These are phyloP conservation scores for Fusarium drepaniforme DNA, from an alignment of 2,329 filamentous ascomycete species.

Conservation along the genomic window DNA sequence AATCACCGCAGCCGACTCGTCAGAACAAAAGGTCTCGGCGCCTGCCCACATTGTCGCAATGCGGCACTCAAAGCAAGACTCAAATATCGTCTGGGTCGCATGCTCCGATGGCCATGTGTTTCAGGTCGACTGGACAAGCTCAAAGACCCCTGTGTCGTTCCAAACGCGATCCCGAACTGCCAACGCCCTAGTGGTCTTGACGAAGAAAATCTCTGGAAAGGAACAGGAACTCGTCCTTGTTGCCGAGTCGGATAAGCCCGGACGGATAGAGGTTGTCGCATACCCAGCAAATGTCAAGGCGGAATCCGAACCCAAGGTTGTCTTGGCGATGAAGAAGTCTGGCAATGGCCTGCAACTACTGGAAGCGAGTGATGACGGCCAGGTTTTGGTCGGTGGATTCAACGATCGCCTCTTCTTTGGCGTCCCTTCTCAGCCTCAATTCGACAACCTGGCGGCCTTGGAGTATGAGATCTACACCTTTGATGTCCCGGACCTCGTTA, in stretches of 20 bases:
- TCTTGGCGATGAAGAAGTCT: slow-evolving; percentile 53
- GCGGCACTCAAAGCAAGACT: slow-evolving; percentile 52
- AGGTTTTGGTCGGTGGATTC: slow-evolving; percentile 62
- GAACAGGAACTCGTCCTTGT: slow-evolving; percentile 61
- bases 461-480: slow-evolving; percentile 70
- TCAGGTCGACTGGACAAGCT: slow-evolving; percentile 68
- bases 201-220: slow-evolving; percentile 50
- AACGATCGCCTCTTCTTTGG: slow-evolving; percentile 54
- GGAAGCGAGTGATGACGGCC: slow-evolving; percentile 65
- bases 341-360: slow-evolving; percentile 57
- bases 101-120: slow-evolving; percentile 69
- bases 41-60: slow-evolving; percentile 56
- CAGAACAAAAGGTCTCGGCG: slow-evolving; percentile 38
- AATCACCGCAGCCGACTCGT: slow-evolving; percentile 52
- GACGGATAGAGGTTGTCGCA: slow-evolving; percentile 56
- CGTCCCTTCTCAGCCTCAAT: slow-evolving; percentile 36
- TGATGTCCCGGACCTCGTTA: slow-evolving; percentile 72
- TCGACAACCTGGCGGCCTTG: slow-evolving; percentile 42
- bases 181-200: slow-evolving; percentile 59
- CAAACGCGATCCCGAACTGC: slow-evolving; percentile 57
- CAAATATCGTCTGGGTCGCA: slow-evolving; percentile 70
- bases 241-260: slow-evolving; percentile 56
- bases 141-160: slow-evolving; percentile 57
- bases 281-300: slow-evolving; percentile 54
- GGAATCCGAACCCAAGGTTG: slow-evolving; percentile 47